Conservation (phyloP, 257 asterid genomes). For the Solanum chilense region DNA sequence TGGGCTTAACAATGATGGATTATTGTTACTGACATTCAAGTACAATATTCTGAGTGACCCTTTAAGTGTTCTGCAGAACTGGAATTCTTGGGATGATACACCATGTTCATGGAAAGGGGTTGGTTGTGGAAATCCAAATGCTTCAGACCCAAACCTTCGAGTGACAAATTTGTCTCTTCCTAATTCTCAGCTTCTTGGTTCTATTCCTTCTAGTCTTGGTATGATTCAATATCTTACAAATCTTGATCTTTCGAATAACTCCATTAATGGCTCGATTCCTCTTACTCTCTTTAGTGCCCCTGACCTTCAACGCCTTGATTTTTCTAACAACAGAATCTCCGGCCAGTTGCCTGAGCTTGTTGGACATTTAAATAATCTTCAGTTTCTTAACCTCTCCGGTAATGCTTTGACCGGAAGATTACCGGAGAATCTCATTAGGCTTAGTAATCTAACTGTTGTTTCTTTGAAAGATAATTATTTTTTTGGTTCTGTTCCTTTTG, state of each 20-base stretch:
- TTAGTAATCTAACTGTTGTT: slow-evolving; percentile 35
- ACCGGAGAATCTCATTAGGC: slow-evolving; percentile 33
- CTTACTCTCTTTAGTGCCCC: slow-evolving; percentile 46
- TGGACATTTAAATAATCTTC: slow-evolving; percentile 35
- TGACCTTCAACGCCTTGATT: slow-evolving; percentile 47
- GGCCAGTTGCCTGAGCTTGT: slow-evolving; percentile 54
- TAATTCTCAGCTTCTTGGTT: slow-evolving; percentile 46
- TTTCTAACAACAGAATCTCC: slow-evolving; percentile 64
- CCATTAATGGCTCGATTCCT: slow-evolving; percentile 78
- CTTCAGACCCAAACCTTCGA: slow-evolving; percentile 34
- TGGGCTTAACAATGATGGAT: slow-evolving; percentile 72
- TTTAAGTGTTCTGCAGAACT: slow-evolving; percentile 30
- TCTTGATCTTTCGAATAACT: slow-evolving; percentile 67
- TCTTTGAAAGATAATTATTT: slow-evolving; percentile 69
- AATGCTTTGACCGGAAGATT: slow-evolving; percentile 64
- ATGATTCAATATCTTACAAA: slow-evolving; percentile 40
- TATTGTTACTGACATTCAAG: slow-evolving; percentile 56
- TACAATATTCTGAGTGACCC: slow-evolving; percentile 51
- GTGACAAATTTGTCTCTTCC: slow-evolving; percentile 66
- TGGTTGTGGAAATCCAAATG: slow-evolving; percentile 43
- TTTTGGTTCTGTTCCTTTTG: slow-evolving; percentile 44
- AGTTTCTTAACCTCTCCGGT: slow-evolving; percentile 58
- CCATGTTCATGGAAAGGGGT: slow-evolving; percentile 94
- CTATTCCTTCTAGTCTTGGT: slow-evolving; percentile 58
- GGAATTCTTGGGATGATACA: slow-evolving; percentile 43